phyloP scores from a whole-genome alignment of 169 alveolate species.

The Cryptosporidium tyzzeri region DNA sequence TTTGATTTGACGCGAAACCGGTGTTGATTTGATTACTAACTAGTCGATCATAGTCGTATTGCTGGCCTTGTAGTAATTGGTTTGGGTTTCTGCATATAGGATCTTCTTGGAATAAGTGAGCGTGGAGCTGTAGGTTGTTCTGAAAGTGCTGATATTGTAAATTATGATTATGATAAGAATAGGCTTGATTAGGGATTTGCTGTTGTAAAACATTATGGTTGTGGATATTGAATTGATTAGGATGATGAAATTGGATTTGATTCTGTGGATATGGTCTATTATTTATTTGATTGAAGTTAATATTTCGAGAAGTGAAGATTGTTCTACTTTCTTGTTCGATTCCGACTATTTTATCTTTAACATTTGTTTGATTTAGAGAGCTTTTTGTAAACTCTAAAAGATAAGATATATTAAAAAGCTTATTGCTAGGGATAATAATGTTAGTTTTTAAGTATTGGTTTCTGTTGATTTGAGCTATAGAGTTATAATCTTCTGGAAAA shows the following conservation, averaged over 20 bases:
- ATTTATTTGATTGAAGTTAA: not conserved
- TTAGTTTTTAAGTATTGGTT: slow-evolving; percentile 17
- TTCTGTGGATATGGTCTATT: not conserved
- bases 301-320: not conserved
- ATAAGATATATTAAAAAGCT: slow-evolving; percentile 45
- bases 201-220: not conserved
- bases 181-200: not conserved
- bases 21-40: not conserved
- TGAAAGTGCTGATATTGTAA: not conserved
- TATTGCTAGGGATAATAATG: slow-evolving; percentile 4
- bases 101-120: not conserved
- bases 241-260: not conserved
- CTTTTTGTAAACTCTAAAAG: slow-evolving; percentile 31
- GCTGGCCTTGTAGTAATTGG: not conserved
- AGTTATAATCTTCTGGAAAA: slow-evolving; percentile 9
- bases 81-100: not conserved
- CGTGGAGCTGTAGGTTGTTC: not conserved
- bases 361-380: not conserved
- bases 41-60: not conserved
- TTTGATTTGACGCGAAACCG: not conserved
- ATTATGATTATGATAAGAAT: not conserved
- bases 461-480: not conserved
- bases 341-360: not conserved
- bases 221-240: not conserved
- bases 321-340: not conserved